These are phyloP conservation scores for Fusarium sororula DNA, from an alignment of 2,329 filamentous ascomycete genomes.

Conservation along the genomic window DNA sequence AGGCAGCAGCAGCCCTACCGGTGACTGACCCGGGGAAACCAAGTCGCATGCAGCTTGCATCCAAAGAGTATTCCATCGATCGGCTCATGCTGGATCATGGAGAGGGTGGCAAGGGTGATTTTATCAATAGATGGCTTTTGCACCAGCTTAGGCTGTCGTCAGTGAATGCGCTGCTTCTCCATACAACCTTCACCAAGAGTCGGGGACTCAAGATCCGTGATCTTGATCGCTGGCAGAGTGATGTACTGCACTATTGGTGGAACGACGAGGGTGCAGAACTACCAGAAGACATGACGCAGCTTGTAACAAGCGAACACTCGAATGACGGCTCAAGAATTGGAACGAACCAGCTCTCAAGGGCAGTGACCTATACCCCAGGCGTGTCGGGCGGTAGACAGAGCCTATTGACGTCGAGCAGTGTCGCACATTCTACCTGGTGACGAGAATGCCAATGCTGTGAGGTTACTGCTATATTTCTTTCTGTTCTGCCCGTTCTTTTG, in stretches of 20 bases:
- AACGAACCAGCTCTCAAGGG: constrained; percentile 41
- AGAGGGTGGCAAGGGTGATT: constrained; percentile 53
- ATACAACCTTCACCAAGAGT: constrained; percentile 45
- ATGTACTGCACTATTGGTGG: constrained; percentile 53
- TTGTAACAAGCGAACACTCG: constrained; percentile 37
- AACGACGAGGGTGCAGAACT: constrained; percentile 39
- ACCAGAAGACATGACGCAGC: constrained; percentile 14
- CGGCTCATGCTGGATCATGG: constrained; percentile 51
- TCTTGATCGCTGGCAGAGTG: constrained; percentile 48
- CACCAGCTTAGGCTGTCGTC: constrained; percentile 59
- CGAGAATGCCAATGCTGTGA: background rate
- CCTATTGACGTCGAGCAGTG: constrained; percentile 6
- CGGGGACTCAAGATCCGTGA: constrained; percentile 47
- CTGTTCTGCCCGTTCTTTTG: background rate
- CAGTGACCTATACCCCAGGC: constrained; percentile 40
- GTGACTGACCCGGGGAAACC: constrained; percentile 47
- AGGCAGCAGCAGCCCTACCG: constrained; percentile 50
- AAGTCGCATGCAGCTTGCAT: constrained; percentile 50
- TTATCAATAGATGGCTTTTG: constrained; percentile 62
- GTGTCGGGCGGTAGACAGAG: constrained; percentile 3
- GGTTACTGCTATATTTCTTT: background rate
- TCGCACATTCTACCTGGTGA: constrained; percentile 18
- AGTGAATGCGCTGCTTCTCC: constrained; percentile 56
- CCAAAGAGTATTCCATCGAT: constrained; percentile 60
- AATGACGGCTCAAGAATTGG: constrained; percentile 39